Conservation (phyloP, 768 basidiomycete species). For the Rhodotorula toruloides region DNA sequence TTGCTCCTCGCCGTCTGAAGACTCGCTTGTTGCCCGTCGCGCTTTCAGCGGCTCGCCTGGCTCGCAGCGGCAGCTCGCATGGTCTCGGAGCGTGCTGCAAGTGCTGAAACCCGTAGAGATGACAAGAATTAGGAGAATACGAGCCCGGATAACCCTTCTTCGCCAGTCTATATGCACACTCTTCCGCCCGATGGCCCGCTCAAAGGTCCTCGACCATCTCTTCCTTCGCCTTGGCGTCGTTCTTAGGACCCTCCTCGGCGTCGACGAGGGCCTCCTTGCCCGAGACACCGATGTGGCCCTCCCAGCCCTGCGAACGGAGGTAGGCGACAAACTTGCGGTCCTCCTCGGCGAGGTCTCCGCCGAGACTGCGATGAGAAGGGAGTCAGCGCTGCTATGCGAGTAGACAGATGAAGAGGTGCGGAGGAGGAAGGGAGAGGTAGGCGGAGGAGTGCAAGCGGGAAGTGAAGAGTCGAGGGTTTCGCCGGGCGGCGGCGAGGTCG, state of each 20-base stretch:
- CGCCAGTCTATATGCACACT: no score
- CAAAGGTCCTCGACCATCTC: conserved; percentile 1
- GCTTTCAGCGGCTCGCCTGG: no score
- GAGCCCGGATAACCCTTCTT: no score
- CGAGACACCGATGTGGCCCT: conserved; percentile 58
- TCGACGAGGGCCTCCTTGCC: conserved; percentile 47
- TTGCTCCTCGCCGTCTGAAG: no score
- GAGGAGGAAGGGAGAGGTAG: neutral
- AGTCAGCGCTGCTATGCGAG: conserved; percentile 48
- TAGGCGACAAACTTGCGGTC: conserved; percentile 61
- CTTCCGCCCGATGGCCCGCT: no score
- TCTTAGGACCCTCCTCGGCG: neutral
- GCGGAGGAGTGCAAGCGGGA: neutral
- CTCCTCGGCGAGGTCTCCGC: conserved; percentile 60
- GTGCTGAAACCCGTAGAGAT: no score
- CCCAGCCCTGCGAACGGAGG: conserved; percentile 62
- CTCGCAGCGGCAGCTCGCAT: no score
- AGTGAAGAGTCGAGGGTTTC: no score
- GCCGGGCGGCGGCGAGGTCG: no score
- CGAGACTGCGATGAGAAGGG: conserved; percentile 8
- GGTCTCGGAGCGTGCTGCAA: no score
- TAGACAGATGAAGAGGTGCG: conserved; percentile 47
- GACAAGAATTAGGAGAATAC: no score
- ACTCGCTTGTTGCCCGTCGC: no score
- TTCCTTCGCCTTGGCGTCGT: neutral